phyloP scores from a whole-genome alignment of 257 asterid genomes.

The Nicotiana tomentosiformis region DNA sequence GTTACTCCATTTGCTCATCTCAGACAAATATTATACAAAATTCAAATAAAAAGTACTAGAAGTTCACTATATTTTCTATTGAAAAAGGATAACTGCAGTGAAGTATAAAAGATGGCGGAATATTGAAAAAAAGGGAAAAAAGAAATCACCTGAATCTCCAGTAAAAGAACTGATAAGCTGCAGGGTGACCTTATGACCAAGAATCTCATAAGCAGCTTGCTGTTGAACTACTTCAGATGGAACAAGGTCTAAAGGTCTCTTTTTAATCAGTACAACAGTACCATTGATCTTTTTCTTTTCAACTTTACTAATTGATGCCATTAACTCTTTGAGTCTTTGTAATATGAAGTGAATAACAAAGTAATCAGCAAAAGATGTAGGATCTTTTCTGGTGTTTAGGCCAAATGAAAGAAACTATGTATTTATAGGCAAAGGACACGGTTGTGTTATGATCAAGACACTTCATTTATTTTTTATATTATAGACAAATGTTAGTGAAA shows the following conservation, averaged over 20 bases:
- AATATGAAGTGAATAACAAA: not conserved
- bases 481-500: not conserved
- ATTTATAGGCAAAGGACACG: not conserved
- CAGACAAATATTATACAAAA: not conserved
- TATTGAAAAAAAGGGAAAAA: not conserved
- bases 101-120: not conserved
- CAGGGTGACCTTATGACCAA: not conserved
- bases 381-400: not conserved
- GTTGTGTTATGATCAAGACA: not conserved
- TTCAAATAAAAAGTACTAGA: not conserved
- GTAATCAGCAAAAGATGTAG: not conserved
- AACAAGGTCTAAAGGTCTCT: conserved; percentile 2
- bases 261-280: not conserved
- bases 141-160: not conserved
- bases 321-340: not conserved
- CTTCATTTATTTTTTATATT: not conserved
- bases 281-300: not conserved
- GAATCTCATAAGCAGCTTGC: not conserved
- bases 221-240: not conserved
- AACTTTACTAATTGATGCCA: not conserved
- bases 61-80: not conserved
- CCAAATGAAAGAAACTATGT: not conserved
- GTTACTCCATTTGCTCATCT: not conserved
- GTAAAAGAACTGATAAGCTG: conserved; percentile 4
- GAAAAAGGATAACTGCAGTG: not conserved